Evolutionary conservation across 108 stramenopile species (phyloP), one percentile per base, ranked within the genome.

Genomic region (Nitzschia palea): DNA sequence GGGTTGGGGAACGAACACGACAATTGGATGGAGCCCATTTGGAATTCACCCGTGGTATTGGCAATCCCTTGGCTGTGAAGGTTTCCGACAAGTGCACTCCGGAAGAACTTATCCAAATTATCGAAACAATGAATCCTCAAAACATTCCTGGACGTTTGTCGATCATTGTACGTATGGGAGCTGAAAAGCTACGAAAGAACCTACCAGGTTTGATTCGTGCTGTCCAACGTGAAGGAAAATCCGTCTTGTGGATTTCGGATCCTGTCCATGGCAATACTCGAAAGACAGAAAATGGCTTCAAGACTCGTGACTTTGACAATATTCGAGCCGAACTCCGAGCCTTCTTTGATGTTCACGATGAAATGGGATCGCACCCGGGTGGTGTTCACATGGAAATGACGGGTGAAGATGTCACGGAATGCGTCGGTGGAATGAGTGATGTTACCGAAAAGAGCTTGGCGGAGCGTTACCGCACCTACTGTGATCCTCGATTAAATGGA

Each of bases 1-100:
- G 99, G 98, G 93, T 98, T 26, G 99, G 99, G 43, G 99, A 98
- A 74, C 94, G 99, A 55, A 99, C 99, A 30, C 88, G 99, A 53
- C 88, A 98, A 78, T 85, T 97, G 45, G 99, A 97, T 72, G 86
- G 91, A 32, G 97, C 97, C n/a, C 99, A 99, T 69, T 68, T 98
- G 60, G 98, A 99, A 85, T 99, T 97, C 87, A 73, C 86, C 34
- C 90, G 97, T 8, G 99, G 99, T 31, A 83, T 99, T 56, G 87
- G 88, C 54, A 99, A 99, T 78, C 99, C 99, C 0, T 80, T 99
- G 33, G 99, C 95, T 54, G 95, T 99, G 71, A 99, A 99, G 81
- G 79, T 98, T 48, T 86, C 84, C 35, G 95, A 98, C 73, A 97
- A 98, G 88, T 96, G 94, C 81, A 95, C 82, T 34, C 96, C 94